Evolutionary conservation across 164 flowering plant genomes (phyloP).

Genomic region (Stephania yunnanensis): DNA sequence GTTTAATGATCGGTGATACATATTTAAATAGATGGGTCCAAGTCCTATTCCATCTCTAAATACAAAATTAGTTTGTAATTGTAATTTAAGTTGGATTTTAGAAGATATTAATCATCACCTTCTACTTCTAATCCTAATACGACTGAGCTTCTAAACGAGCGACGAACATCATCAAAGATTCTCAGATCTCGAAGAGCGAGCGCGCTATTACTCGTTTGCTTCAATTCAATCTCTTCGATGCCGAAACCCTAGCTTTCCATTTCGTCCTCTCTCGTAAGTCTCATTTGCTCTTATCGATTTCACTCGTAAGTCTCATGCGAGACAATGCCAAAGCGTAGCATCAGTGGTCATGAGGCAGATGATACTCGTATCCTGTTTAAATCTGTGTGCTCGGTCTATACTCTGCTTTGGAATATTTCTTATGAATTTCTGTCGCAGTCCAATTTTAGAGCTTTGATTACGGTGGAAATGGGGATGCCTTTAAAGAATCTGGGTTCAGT

Average conservation of each 20-base stretch:
- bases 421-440: not conserved
- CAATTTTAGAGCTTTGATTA: not conserved
- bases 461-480: not conserved
- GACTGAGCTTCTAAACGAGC: not conserved
- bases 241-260: not conserved
- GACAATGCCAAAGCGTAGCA: conserved; percentile 17
- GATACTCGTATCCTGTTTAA: conserved; percentile 42
- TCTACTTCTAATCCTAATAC: not conserved
- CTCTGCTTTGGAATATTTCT: not conserved
- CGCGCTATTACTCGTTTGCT: not conserved
- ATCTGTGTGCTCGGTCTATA: conserved; percentile 2
- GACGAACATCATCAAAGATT: not conserved
- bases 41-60: too few species aligned
- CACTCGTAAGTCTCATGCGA: conserved; percentile 17
- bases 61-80: too few species aligned
- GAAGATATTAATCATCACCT: conserved; percentile 4
- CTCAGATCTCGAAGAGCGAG: not conserved
- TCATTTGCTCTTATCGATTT: not conserved
- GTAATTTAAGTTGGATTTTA: too few species aligned
- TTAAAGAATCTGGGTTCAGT: not conserved
- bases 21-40: too few species aligned
- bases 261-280: not conserved
- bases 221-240: not conserved
- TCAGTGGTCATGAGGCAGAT: conserved; percentile 20
- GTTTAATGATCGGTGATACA: conserved; percentile 12